phyloP scores from a whole-genome alignment of 139 green algal species.

The Chlamydomonas sp. region DNA sequence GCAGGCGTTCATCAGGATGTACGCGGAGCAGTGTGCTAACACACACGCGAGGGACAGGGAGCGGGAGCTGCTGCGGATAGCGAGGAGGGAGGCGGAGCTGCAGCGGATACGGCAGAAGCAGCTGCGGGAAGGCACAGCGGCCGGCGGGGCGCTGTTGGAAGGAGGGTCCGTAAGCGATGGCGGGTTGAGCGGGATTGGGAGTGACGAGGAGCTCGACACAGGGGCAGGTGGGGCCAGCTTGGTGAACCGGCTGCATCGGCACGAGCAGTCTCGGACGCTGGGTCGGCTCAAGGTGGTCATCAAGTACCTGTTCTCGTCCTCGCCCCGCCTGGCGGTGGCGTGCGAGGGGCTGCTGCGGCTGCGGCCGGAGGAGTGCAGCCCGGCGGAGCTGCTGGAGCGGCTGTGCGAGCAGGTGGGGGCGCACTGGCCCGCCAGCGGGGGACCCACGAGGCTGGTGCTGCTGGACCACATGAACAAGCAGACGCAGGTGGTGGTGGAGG shows the following conservation, averaged over 20 bases:
- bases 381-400: constrained; percentile 29
- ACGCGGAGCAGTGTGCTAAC: not conserved
- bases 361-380: not conserved
- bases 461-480: constrained; percentile 44
- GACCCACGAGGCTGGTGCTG: constrained; percentile 3
- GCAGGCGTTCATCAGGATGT: constrained; percentile 11
- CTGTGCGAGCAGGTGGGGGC: constrained; percentile 26
- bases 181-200: too few relatives aligned
- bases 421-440: constrained; percentile 3
- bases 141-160: not conserved
- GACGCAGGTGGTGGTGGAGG: not conserved
- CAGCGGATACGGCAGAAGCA: too few relatives aligned
- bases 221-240: too few relatives aligned
- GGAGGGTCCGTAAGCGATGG: too few relatives aligned
- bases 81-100: too few relatives aligned
- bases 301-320: constrained; percentile 52
- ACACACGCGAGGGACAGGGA: not conserved
- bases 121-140: not conserved
- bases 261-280: not conserved
- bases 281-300: not conserved
- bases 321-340: constrained; percentile 18
- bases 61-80: not conserved
- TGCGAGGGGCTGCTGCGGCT: constrained; percentile 41
- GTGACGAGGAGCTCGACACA: too few relatives aligned
- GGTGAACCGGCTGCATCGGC: too few relatives aligned